phyloP scores from a whole-genome alignment of 2,329 filamentous ascomycete species.

The Chaetomium globosum region DNA sequence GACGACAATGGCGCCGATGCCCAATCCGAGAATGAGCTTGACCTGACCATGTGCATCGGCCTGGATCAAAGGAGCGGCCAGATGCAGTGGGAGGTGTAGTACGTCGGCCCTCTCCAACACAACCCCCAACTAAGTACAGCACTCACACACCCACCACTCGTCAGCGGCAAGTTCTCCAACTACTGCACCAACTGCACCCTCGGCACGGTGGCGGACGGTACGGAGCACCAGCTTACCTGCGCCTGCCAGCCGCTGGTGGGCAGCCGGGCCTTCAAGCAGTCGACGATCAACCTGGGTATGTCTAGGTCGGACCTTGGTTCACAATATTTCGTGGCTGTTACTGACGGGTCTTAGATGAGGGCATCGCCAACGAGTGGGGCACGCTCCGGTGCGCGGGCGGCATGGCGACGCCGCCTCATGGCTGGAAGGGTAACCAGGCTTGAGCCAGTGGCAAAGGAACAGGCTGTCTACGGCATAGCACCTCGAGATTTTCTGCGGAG shows the following conservation, averaged over 20 bases:
- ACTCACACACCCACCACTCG: not conserved
- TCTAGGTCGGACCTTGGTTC: not conserved
- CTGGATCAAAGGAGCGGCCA: conserved; percentile 23
- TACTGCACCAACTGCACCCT: conserved; percentile 31
- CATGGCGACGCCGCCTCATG: not conserved
- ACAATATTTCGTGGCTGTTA: not conserved
- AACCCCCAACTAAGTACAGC: not conserved
- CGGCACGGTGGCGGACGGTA: not conserved
- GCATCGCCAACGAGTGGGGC: conserved; percentile 31
- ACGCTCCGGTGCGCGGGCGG: conserved; percentile 27
- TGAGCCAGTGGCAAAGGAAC: not conserved
- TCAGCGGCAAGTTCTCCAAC: conserved; percentile 34
- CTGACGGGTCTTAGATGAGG: conserved; percentile 27
- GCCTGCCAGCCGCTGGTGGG: conserved; percentile 22
- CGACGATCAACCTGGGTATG: conserved; percentile 31
- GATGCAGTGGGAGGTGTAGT: conserved; percentile 30
- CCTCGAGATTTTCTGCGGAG: not conserved
- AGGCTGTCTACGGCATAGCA: not conserved
- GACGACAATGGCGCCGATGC: not conserved
- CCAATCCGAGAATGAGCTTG: conserved; percentile 23
- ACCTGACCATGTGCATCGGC: conserved; percentile 33
- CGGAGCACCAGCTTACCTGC: conserved; percentile 22
- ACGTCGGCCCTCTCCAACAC: not conserved
- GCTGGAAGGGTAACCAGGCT: not conserved
- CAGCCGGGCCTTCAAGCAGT: not conserved